A percentile compares a stretch with the other conserved stretches of the same genome.
phyloP scores from a whole-genome alignment of 2,329 filamentous ascomycete species.

The Sodiomyces alkalinus region DNA sequence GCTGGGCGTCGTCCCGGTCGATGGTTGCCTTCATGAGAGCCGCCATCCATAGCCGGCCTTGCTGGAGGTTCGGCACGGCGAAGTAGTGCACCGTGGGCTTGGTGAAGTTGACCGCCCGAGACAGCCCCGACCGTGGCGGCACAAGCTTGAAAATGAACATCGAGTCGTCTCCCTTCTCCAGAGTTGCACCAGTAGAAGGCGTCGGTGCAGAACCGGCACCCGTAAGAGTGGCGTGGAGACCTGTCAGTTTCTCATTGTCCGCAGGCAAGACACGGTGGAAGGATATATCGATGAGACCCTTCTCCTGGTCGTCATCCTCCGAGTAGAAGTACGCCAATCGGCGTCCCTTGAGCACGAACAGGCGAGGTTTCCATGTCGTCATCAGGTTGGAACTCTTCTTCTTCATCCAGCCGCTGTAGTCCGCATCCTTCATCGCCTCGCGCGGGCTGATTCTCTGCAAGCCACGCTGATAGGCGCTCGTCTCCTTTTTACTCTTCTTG shows the following conservation, averaged over 20 bases:
- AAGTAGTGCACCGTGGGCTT: constrained; percentile 97
- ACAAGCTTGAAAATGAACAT: constrained; percentile 98
- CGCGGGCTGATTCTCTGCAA: constrained; percentile 65
- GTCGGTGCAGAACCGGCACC: constrained; percentile 60
- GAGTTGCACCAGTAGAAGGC: constrained; percentile 11
- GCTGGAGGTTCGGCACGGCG: constrained; percentile 76
- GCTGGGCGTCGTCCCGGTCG: constrained; percentile 68
- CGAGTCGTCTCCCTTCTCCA: constrained; percentile 43
- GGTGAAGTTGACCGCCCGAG: constrained; percentile 89
- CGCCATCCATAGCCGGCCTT: constrained; percentile 94
- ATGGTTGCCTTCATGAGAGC: constrained; percentile 98
- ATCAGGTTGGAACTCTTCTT: constrained; percentile 94
- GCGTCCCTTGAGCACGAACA: constrained; percentile 89
- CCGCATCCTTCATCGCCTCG: constrained; percentile 72
- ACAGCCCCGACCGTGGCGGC: constrained; percentile 73
- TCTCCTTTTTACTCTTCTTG: constrained; percentile 82
- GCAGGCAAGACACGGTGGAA: constrained; percentile 93
- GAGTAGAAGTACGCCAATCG: constrained; percentile 93
- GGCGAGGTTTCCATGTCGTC: constrained; percentile 90
- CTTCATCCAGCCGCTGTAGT: constrained; percentile 99
- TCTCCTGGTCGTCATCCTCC: constrained; percentile 82
- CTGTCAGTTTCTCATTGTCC: constrained; percentile 78
- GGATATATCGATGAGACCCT: constrained; percentile 92
- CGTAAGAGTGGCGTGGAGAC: constrained; percentile 81
- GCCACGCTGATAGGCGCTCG: constrained; percentile 83